Conservation (phyloP, 1,284 basidiomycete species). For the Porogramme epimiltina region DNA sequence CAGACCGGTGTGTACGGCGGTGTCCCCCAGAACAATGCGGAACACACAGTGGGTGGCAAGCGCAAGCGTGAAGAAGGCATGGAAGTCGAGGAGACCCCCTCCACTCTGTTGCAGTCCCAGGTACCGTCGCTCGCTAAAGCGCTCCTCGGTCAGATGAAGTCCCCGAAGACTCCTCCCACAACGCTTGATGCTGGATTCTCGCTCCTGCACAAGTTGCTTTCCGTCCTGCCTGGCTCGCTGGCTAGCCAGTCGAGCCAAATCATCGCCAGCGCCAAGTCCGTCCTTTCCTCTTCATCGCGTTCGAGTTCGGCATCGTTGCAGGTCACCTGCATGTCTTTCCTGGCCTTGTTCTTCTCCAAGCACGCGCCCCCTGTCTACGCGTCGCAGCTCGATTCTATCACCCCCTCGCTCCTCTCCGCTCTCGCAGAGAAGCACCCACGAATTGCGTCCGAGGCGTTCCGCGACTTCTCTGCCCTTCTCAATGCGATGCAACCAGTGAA, state of each 20-base stretch:
- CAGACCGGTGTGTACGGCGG: conserved; percentile 83
- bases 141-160: conserved; percentile 82
- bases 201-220: conserved; percentile 76
- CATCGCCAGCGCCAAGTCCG: conserved; percentile 60
- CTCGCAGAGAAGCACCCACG: conserved; percentile 76
- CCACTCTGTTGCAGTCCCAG: conserved; percentile 68
- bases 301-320: conserved; percentile 77
- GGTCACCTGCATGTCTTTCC: conserved; percentile 82
- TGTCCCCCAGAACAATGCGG: conserved; percentile 53
- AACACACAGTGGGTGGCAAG: conserved; percentile 60
- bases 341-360: conserved; percentile 80
- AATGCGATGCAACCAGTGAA: conserved; percentile 65
- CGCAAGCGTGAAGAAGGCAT: conserved; percentile 79
- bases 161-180: conserved; percentile 75
- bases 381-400: conserved; percentile 63
- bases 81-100: conserved; percentile 81
- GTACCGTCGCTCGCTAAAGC: conserved; percentile 81
- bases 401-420: conserved; percentile 73
- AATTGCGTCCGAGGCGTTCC: conserved; percentile 83
- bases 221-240: conserved; percentile 84
- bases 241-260: conserved; percentile 69
- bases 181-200: conserved; percentile 87
- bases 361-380: conserved; percentile 74
- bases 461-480: conserved; percentile 72
- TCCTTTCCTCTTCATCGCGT: conserved; percentile 63